Base-by-base conservation (phyloP, 768 basidiomycete species). In the Psilocybe sp. region DNA sequence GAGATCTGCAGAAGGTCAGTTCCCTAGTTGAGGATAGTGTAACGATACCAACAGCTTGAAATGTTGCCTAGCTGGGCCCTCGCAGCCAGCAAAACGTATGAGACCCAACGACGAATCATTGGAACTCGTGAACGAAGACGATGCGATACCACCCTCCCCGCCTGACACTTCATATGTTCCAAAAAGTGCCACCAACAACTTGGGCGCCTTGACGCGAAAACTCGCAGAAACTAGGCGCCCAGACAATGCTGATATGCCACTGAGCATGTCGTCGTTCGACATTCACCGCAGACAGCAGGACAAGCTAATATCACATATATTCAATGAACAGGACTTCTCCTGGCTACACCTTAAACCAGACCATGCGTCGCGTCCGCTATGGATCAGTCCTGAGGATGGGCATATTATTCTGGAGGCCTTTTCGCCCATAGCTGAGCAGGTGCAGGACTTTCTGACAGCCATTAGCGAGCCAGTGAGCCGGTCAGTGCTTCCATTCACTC, bases 391-490 rank as follows among this genome's bases (percentile, higher is more conserved):
- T 5, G 87, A 91, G 56, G 88, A 92, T 63, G 87, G 87, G 0
- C 85, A 89, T 57, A 98, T 98, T 60, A 98, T 98, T 53, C 83
- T 99, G 32, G 97, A 99, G 69, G 93, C 92, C 0, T 99, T 99
- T 67, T 94, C 92, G 18, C 93, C 97, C 4, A 94, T 98, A 54
- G 95, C 96, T 16, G 93, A 95, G 62, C 93, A 96, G 69, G 97
- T 97, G 3, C 97, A 98, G 68, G 97, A 99, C 64, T 98, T 99
- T 62, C 78, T 99, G 40, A 92, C 96, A 39, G 96, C 97, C 35
- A 98, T 99, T 44, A 92, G 92, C 61, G 97, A 99, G 70, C 97
- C 97, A 59, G 94, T 98, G 62, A 98, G 94, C 78, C 87, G 94
- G 94, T 96, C 69, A 69, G 90, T 76, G 61, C 48, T 35, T 45